phyloP scores from a whole-genome alignment of 2,329 filamentous ascomycete genomes.

The Periconia macrospinosa region DNA sequence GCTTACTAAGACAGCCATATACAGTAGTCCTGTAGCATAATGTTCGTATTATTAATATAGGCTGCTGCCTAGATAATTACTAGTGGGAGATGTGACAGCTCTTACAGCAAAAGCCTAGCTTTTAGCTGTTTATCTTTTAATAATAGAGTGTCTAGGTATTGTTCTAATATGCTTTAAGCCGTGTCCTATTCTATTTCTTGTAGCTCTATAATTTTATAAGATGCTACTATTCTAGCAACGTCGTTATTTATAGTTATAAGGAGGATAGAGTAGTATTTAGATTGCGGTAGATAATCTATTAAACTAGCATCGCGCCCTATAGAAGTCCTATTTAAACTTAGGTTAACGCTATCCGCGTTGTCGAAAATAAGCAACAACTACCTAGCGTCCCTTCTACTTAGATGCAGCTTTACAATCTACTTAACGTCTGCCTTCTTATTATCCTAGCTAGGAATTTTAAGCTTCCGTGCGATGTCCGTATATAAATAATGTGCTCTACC shows the following conservation, averaged over 20 bases:
- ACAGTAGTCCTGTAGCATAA: conserved; percentile 14
- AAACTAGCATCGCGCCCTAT: conserved; percentile 18
- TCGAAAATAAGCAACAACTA: conserved; percentile 15
- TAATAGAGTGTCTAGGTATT: conserved; percentile 9
- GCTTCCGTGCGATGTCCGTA: conserved; percentile 18
- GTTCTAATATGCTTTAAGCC: conserved; percentile 19
- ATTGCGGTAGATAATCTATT: conserved; percentile 14
- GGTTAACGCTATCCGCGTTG: conserved; percentile 25
- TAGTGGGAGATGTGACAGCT: conserved; percentile 20
- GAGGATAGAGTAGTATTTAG: conserved; percentile 14
- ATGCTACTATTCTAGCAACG: conserved; percentile 11
- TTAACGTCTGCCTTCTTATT: conserved; percentile 3
- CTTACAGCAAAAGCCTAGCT: conserved; percentile 12
- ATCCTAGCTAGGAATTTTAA: conserved; percentile 27
- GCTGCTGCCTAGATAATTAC: conserved; percentile 20
- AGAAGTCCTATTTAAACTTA: conserved; percentile 7
- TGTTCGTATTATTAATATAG: conserved; percentile 12
- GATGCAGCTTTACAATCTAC: conserved; percentile 18
- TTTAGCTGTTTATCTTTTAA: conserved; percentile 10
- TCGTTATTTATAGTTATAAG: conserved; percentile 16
- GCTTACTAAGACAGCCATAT: conserved; percentile 17
- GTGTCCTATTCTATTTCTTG: conserved; percentile 12
- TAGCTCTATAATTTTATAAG: too few relatives aligned
- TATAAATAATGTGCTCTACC: conserved; percentile 43
- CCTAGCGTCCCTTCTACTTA: conserved; percentile 3